Evolutionary conservation across 1,284 basidiomycete species (phyloP).

Genomic region (Ustilago curta): DNA sequence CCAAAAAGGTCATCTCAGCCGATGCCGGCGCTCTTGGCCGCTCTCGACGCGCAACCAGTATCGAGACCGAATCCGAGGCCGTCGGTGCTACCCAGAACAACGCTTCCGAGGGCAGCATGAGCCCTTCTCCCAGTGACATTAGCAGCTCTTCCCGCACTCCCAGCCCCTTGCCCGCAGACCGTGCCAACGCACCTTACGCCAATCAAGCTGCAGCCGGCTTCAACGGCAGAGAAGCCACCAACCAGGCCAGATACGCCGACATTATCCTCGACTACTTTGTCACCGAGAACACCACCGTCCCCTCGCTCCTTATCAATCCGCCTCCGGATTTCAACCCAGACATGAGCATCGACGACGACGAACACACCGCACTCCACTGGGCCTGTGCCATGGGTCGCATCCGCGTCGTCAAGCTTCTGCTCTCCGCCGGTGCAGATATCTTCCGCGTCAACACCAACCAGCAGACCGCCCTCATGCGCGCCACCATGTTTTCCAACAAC

Average conservation of each 20-base stretch:
- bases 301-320: constrained; percentile 86
- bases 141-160: constrained; percentile 90
- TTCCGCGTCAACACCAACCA: constrained; percentile 97
- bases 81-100: constrained; percentile 70
- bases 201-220: constrained; percentile 21
- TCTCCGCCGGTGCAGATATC: constrained; percentile 94
- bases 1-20: constrained; percentile 61
- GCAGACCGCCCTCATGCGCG: constrained; percentile 97
- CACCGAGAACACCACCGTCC: constrained; percentile 94
- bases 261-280: constrained; percentile 99
- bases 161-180: constrained; percentile 74
- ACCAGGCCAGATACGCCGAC: constrained; percentile 79
- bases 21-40: constrained; percentile 57
- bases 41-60: constrained; percentile 63
- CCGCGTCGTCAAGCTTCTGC: constrained; percentile 91
- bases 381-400: constrained; percentile 99
- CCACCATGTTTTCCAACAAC: constrained; percentile 99
- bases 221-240: constrained; percentile 44
- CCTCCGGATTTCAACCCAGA: constrained; percentile 95
- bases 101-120: constrained; percentile 75
- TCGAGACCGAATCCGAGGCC: constrained; percentile 63
- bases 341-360: constrained; percentile 97
- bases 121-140: constrained; percentile 83
- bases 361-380: constrained; percentile 98
- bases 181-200: constrained; percentile 44